Conservation (phyloP, 2,329 filamentous ascomycete genomes). For the Aspergillus phoenicis region DNA sequence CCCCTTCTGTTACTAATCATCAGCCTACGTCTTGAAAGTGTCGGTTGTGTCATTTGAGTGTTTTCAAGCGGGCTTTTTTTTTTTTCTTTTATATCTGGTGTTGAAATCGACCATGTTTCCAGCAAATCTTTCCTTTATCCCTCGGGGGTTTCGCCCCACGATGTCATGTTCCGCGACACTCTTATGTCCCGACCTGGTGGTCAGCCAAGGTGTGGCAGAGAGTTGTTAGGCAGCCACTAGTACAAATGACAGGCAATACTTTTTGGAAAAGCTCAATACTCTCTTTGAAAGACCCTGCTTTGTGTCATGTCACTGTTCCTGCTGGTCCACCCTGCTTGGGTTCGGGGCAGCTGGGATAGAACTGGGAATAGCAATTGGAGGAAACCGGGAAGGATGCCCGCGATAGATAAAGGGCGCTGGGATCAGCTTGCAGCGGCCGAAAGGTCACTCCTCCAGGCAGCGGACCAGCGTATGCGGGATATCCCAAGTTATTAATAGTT, state of each 20-base stretch:
- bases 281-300: not conserved
- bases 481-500: too few species aligned
- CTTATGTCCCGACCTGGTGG: not conserved
- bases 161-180: not conserved
- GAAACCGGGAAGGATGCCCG: too few species aligned
- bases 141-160: slow-evolving; percentile 8
- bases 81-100: slow-evolving; percentile 16
- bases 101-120: slow-evolving; percentile 20
- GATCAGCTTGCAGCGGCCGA: too few species aligned
- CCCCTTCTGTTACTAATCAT: slow-evolving; percentile 26
- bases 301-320: too few species aligned
- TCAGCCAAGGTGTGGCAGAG: slow-evolving; percentile 13
- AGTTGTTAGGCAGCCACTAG: slow-evolving; percentile 13
- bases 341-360: too few species aligned
- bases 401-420: too few species aligned
- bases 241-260: slow-evolving; percentile 18
- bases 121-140: slow-evolving; percentile 14
- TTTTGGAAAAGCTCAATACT: not conserved
- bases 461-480: too few species aligned
- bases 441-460: too few species aligned
- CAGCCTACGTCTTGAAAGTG: slow-evolving; percentile 21
- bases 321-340: too few species aligned
- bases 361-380: too few species aligned
- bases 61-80: slow-evolving; percentile 23
- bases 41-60: slow-evolving; percentile 22